These are phyloP conservation scores for Stromatinia cepivora DNA, from an alignment of 2,329 filamentous ascomycete species.

Conservation along the genomic window DNA sequence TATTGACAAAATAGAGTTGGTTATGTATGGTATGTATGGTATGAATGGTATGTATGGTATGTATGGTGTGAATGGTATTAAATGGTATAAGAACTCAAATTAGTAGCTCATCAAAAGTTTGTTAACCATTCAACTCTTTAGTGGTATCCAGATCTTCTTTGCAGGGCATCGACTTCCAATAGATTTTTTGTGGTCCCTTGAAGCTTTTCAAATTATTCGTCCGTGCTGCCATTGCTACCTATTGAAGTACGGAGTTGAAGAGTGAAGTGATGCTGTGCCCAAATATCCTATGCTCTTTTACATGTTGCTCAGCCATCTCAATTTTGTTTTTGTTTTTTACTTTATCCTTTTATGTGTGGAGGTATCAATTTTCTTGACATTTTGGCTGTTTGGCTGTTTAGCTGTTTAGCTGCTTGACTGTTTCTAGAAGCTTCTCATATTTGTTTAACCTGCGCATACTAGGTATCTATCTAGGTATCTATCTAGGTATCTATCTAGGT, in stretches of 20 bases:
- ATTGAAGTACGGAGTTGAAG: not conserved
- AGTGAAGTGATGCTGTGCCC: constrained; percentile 4
- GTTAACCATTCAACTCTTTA: not conserved
- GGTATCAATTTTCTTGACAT: not conserved
- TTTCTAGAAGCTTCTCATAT: constrained; percentile 12
- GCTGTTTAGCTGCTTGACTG: not conserved
- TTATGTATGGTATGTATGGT: not conserved
- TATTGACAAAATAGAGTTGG: not conserved
- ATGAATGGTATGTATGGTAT: not conserved
- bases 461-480: not conserved
- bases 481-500: too few species aligned
- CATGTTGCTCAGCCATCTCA: constrained; percentile 7
- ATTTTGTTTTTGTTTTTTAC: not conserved
- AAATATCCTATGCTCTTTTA: not conserved
- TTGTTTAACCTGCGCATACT: not conserved
- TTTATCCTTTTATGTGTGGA: not conserved
- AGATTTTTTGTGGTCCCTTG: constrained; percentile 2
- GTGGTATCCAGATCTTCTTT: constrained; percentile 12
- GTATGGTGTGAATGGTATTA: not conserved
- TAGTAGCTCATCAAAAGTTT: not conserved
- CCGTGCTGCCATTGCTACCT: constrained; percentile 8
- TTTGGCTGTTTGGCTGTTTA: not conserved
- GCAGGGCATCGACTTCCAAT: constrained; percentile 18
- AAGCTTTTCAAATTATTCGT: constrained; percentile 14
- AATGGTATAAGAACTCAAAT: not conserved